phyloP scores from a whole-genome alignment of 257 asterid species.

The Solanum pimpinellifolium region DNA sequence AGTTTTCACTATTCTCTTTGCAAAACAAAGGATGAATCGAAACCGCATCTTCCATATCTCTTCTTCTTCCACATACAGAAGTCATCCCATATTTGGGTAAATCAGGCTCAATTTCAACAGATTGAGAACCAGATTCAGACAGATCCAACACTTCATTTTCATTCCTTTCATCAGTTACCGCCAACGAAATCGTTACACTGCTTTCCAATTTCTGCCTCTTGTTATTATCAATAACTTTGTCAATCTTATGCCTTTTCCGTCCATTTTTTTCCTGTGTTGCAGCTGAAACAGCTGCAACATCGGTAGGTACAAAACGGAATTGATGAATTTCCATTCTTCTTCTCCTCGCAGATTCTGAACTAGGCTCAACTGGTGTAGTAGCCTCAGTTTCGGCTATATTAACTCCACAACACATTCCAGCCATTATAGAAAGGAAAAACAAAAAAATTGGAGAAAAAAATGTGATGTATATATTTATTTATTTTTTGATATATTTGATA shows the following conservation, averaged over 20 bases:
- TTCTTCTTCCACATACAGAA: conserved; percentile 76
- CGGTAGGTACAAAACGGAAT: conserved; percentile 50
- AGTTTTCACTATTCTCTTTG: not conserved
- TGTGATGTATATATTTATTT: too few relatives aligned
- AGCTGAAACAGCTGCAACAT: not conserved
- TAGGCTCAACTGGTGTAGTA: conserved; percentile 44
- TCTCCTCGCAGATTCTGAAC: conserved; percentile 48
- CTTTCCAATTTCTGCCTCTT: not conserved
- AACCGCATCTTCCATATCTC: conserved; percentile 93
- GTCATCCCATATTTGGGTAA: conserved; percentile 52
- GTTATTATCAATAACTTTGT: not conserved
- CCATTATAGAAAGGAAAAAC: conserved; percentile 18
- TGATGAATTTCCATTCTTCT: conserved; percentile 70
- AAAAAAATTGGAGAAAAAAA: too few relatives aligned
- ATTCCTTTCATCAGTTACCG: not conserved
- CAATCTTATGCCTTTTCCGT: conserved; percentile 31
- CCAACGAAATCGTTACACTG: not conserved
- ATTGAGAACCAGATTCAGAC: not conserved
- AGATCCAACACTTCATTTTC: not conserved
- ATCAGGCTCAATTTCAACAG: not conserved
- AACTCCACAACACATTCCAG: conserved; percentile 60
- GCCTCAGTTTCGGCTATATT: conserved; percentile 62
- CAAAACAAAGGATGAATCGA: conserved; percentile 47
- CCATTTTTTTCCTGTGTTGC: conserved; percentile 9
- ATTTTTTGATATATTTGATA: not conserved